A percentile compares a stretch with the other conserved stretches of the same genome.
Evolutionary conservation across 345 rosid genomes (phyloP).

Genomic region (Citrus sinensis): DVS_A1.0 CM039161.1:20741001-20741500

Average conservation of each 20-base stretch:
- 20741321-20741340: too few relatives aligned
- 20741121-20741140: conserved; percentile 12
- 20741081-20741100: conserved; percentile 30
- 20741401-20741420: neutral
- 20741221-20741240: conserved; percentile 21
- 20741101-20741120: conserved; percentile 29
- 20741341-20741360: too few relatives aligned
- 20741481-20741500: neutral
- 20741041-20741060: conserved; percentile 32
- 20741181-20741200: conserved; percentile 9
- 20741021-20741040: conserved; percentile 30
- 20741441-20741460: neutral
- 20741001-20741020: conserved; percentile 26
- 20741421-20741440: neutral
- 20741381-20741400: neutral
- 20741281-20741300: neutral
- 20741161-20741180: conserved; percentile 24
- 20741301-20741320: neutral
- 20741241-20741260: conserved; percentile 11
- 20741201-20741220: conserved; percentile 37
- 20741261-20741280: neutral
- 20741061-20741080: conserved; percentile 41
- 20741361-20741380: neutral
- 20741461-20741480: neutral
- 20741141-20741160: conserved; percentile 19